A percentile compares a stretch with the other conserved stretches of the same genome.
phyloP scores from a whole-genome alignment of 1,284 basidiomycete genomes.

The Pseudozyma tsukubaensis region DNA sequence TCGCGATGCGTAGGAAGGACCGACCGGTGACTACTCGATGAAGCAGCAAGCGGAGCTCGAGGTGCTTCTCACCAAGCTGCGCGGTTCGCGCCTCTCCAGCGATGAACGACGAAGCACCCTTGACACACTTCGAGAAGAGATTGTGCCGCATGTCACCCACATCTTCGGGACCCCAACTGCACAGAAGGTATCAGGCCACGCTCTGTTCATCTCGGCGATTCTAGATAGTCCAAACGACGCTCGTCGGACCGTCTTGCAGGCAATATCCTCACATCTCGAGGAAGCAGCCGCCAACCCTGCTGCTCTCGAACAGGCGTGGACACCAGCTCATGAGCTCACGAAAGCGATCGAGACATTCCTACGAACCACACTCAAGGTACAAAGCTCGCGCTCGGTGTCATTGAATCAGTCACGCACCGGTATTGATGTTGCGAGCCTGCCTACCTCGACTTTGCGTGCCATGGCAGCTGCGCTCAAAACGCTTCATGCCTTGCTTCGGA shows the following conservation, averaged over 20 bases:
- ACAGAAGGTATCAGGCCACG: background rate
- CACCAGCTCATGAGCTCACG: slow-evolving; percentile 8
- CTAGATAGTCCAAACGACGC: slow-evolving; percentile 22
- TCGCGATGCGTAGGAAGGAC: too few species aligned
- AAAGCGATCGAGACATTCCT: slow-evolving; percentile 12
- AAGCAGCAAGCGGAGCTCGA: background rate
- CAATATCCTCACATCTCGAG: slow-evolving; percentile 9
- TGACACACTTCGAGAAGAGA: slow-evolving; percentile 11
- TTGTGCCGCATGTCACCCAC: background rate
- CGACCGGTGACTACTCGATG: background rate
- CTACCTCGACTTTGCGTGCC: slow-evolving; percentile 29
- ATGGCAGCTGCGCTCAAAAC: slow-evolving; percentile 40
- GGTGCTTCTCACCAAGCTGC: slow-evolving; percentile 17
- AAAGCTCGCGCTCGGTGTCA: background rate
- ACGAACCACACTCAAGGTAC: slow-evolving; percentile 24
- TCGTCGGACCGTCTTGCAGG: slow-evolving; percentile 18
- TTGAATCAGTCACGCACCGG: background rate
- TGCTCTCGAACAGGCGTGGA: background rate
- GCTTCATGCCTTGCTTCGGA: slow-evolving; percentile 20
- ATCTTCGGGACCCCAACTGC: background rate
- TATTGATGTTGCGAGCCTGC: slow-evolving; percentile 8
- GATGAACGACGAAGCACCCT: slow-evolving; percentile 24
- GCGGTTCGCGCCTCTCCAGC: slow-evolving; percentile 32
- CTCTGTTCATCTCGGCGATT: background rate
- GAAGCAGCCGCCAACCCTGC: background rate